Conservation (phyloP, 1,139 yeast species). For the Arxiozyma telluris region DNA sequence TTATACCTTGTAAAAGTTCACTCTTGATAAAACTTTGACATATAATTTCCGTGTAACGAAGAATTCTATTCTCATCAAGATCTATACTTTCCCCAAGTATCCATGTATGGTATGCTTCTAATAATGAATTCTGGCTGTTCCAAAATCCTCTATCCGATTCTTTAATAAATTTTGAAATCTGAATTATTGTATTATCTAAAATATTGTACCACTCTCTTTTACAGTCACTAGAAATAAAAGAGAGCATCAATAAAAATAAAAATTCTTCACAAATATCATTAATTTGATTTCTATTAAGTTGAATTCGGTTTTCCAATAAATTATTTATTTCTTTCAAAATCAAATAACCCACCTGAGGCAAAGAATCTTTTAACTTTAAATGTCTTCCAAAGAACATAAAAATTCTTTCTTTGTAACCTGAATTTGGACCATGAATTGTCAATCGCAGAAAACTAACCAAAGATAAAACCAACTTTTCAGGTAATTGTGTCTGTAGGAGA, state of each 20-base stretch:
- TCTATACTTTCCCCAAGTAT: conserved; percentile 36
- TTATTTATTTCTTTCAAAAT: conserved; percentile 32
- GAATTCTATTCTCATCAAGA: conserved; percentile 35
- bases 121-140: conserved; percentile 50
- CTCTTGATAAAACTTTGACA: conserved; percentile 15
- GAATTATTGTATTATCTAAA: conserved; percentile 31
- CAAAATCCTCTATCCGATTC: conserved; percentile 41
- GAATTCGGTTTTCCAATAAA: neutral
- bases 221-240: conserved; percentile 11
- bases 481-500: neutral
- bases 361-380: conserved; percentile 6
- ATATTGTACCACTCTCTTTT: conserved; percentile 31
- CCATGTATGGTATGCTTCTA: conserved; percentile 51
- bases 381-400: conserved; percentile 37
- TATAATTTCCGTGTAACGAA: conserved; percentile 28
- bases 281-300: neutral
- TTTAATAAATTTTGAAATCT: conserved; percentile 42
- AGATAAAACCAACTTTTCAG: conserved; percentile 38
- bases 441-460: conserved; percentile 53
- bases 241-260: conserved; percentile 1
- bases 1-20: conserved; percentile 10
- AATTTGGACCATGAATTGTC: conserved; percentile 47
- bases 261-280: neutral
- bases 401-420: conserved; percentile 49
- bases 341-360: conserved; percentile 44